Conservation (phyloP, 768 basidiomycete species). For the Sarcodon aspratus region DNA sequence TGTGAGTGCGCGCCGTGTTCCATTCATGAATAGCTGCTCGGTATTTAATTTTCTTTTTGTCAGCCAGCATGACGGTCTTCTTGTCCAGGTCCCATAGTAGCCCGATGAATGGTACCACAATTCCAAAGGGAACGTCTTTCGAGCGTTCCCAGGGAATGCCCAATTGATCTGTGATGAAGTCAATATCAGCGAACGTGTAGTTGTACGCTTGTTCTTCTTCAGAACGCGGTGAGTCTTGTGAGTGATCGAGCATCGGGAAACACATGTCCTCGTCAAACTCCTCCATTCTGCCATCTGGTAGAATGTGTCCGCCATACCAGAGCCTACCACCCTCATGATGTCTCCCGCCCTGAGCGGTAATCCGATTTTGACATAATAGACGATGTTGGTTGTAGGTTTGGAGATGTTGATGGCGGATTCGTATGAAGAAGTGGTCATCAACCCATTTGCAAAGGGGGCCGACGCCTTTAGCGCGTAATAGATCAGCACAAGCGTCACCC, state of each 20-base stretch:
- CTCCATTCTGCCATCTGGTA: conserved; percentile 9
- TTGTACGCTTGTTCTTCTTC: conserved; percentile 8
- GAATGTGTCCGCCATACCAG: conserved; percentile 17
- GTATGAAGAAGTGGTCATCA: conserved; percentile 4
- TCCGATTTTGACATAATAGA: no score
- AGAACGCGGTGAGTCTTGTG: conserved; percentile 13
- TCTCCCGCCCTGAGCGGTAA: no score
- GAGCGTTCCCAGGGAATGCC: conserved; percentile 20
- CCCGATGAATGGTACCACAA: conserved; percentile 15
- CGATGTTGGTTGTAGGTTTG: conserved; percentile 20
- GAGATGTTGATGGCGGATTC: conserved; percentile 6
- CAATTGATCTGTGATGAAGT: conserved; percentile 18
- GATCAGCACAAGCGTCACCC: conserved; percentile 4
- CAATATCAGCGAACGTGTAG: conserved; percentile 21
- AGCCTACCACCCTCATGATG: conserved; percentile 2
- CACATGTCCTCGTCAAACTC: conserved; percentile 23
- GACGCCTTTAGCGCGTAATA: conserved; percentile 2
- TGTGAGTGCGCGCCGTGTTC: conserved; percentile 13
- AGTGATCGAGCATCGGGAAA: conserved; percentile 8
- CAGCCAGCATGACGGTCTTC: conserved; percentile 12
- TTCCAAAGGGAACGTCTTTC: conserved; percentile 17
- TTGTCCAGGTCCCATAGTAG: conserved; percentile 19
- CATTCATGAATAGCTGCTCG: conserved; percentile 15
- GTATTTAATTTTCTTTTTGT: conserved; percentile 19
- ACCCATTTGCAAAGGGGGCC: conserved; percentile 8